Evolutionary conservation across 2,329 filamentous ascomycete genomes (phyloP), one percentile per base, ranked within the genome.

Genomic region (Aspergillus chevalieri): DNA sequence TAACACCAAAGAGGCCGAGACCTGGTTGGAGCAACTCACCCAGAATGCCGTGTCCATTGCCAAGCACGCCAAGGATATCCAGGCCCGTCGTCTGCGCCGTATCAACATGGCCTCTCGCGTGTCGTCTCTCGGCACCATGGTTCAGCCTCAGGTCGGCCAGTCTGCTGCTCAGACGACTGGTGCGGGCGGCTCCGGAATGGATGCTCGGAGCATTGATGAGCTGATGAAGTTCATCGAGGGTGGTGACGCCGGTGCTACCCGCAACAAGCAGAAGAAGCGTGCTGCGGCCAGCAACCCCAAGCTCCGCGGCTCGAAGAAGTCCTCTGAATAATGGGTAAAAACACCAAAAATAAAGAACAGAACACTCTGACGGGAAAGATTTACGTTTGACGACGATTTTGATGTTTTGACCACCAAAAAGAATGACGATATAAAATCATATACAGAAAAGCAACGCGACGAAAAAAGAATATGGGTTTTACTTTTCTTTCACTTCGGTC

Each of bases 1-100:
- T 71, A 97, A 98, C 76, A 98, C 93, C 55, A 96, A 95, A 76
- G 93, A 98, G 69, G 92, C 93, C 2, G 91, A 95, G 75, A 88
- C 82, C 64, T 98, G 93, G 93, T 82, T 97, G 21, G 89, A 95
- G 71, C 91, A 95, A 71, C 81, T 98, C 51, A 97, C 92, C 0
- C 88, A 94, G 70, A 96, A 94, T 63, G 93, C 93, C 42, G 93
- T 98, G 38, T 87, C 84, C 30, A 90, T 97, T 58, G 92, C 91
- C 46, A 96, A 94, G 76, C 90, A 95, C 64, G 87, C 89, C 52
- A 95, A 95, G 74, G 87, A 93, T 56, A 78, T 88, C 34, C 85
- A 93, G 70, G 83, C 84, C 44, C 83, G 86, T 49, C 81, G 87
- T 52, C 78, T 91, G 41, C 83, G 85, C 52, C 79, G 86, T 7